Base-by-base conservation (phyloP, 805 yeast species). In the Nakazawaea wickerhamii region DNA sequence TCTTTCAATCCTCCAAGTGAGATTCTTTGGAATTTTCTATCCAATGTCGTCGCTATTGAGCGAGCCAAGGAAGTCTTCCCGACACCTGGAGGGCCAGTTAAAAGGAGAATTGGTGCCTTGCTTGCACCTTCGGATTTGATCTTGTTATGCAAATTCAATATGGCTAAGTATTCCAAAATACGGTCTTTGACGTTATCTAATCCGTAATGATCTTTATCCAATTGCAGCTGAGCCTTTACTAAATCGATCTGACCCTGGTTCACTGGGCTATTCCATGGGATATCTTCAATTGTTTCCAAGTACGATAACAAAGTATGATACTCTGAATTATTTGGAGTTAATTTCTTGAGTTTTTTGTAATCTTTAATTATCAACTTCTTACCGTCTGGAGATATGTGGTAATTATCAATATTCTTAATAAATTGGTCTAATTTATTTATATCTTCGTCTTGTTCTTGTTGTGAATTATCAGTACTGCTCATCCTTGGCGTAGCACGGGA, bases 1-100 rank as follows among this genome's bases (percentile, higher is more conserved):
- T 88, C 95, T 49, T 84, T 80, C 34, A 88, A 75, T 30, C 96
- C 96, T 21, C 96, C 96, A 2, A 88, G 71, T 2, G 95, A 84
- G 14, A 88, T 71, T 32, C 95, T 69, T 57, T 86, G 91, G 58
- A 86, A 83, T 46, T 78, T 75, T 36, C 95, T 71, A 0, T 84
- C 81, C 44, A 88, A 62, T 4, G 91, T 77, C 9, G 69, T 63
- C 1, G 96, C 95, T 37, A 88, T 77, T 0, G 95, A 84, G 54
- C 79, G 79, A 4, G 95, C 95, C 44, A 88, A 67, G 1, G 93
- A 82, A 0, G 96, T 88, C 59, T 88, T 88, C 22, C 96, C 96
- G 11, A 87, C 93, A 28, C 96, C 96, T 0, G 96, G 96, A 9
- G 96, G 96, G 0, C 96, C 96, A 5, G 86, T 87, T 44, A 88